phyloP scores from a whole-genome alignment of 495 filamentous ascomycete species.

The Xylaria scruposa region DNA sequence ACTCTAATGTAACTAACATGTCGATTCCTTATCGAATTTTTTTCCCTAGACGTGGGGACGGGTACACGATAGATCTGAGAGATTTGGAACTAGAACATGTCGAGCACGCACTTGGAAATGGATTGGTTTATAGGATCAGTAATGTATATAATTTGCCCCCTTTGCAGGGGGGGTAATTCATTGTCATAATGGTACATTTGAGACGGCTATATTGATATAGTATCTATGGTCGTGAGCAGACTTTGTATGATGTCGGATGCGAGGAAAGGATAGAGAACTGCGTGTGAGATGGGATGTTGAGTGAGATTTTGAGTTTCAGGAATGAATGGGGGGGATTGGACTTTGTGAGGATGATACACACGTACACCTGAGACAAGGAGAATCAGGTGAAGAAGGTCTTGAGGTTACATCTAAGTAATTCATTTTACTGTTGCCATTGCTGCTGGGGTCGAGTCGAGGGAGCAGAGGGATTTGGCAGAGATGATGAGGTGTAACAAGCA shows the following conservation, averaged over 20 bases:
- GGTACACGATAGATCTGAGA: slow-evolving; percentile 3
- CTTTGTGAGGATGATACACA: no score
- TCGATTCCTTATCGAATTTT: background rate
- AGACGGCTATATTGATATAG: background rate
- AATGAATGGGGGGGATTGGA: background rate
- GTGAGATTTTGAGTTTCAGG: background rate
- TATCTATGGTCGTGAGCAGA: background rate
- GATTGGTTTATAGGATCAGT: background rate
- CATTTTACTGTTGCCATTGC: no score
- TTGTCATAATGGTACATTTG: background rate
- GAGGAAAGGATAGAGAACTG: background rate
- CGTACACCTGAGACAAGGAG: background rate
- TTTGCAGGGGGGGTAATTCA: background rate
- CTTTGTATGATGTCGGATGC: background rate
- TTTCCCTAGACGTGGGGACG: background rate
- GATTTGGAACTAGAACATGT: slow-evolving; percentile 9
- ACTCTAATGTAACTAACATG: background rate
- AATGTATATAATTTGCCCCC: background rate
- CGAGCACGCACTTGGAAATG: slow-evolving; percentile 4
- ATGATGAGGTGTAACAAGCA: background rate
- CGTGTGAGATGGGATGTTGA: no score
- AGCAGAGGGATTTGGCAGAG: background rate
- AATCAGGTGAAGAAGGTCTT: background rate
- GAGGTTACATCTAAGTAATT: no score
- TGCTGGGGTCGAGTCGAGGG: background rate